Base-by-base conservation (phyloP, 257 asterid species). In the Orobanche coerulescens region DNA sequence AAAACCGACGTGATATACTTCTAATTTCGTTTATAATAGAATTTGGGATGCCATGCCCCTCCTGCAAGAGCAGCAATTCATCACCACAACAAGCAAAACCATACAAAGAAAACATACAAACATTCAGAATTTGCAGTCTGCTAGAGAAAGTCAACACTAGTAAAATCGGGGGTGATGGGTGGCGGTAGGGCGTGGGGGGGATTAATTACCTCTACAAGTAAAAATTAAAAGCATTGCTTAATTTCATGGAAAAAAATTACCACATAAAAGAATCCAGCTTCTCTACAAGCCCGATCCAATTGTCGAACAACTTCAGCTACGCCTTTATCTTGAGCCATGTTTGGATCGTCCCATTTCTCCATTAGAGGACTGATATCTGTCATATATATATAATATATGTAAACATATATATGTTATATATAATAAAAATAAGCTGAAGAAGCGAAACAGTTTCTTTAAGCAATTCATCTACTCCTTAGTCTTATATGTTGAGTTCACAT, bases 191-290 rank as follows among this genome's bases (percentile, higher is more conserved):
- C n/a, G n/a, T n/a, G n/a, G n/a, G n/a, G n/a, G n/a, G n/a, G n/a
- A n/a, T n/a, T n/a, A n/a, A n/a, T n/a, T n/a, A n/a, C n/a, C n/a
- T n/a, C n/a, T n/a, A 20, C 57, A 10, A 31, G 20, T 1, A 30
- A 10, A 23, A 16, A 36, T 3, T 7, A 8, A 63, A 36, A 36
- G 1, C 1, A 6, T 16, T 0, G 46, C 23, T 7, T 11, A 1
- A 39, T 24, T 24, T 39, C 19, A 22, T 24, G 0, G 25, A 13
- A 34, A 23, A 2, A 12, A 31, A 2, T 48, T 86, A 86, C 95
- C 87, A 84, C 92, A 58, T 89, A 86, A 67, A 89, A 86, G 73
- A 87, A 84, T 40, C 97, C 97, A 63, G 93, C 93, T 67, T 86
- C 76, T 69, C 81, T 67, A 68, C 97, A 93, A 61, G 97, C 98